These are phyloP conservation scores for Plasmodium cynomolgi DNA, from an alignment of 169 alveolate genomes.

Conservation along the genomic window DNA sequence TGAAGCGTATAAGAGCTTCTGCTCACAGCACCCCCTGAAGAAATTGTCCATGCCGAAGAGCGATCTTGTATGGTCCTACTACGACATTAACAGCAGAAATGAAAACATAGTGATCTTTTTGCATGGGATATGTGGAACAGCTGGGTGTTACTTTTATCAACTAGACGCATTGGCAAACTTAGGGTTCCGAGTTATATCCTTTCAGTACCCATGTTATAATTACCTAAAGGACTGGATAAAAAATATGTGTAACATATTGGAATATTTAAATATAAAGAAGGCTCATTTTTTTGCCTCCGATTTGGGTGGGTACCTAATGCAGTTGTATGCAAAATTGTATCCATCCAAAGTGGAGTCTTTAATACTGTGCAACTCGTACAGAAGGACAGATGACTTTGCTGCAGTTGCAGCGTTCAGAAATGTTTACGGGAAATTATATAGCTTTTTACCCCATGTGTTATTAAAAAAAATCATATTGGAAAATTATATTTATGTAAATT, in stretches of 20 bases:
- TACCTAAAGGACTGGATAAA: constrained; percentile 83
- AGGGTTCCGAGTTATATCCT: constrained; percentile 84
- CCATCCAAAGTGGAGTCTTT: constrained; percentile 78
- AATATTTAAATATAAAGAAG: constrained; percentile 79
- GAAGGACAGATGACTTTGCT: constrained; percentile 84
- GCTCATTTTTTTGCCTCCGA: constrained; percentile 85
- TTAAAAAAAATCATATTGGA: constrained; percentile 79
- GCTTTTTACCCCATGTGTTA: constrained; percentile 82
- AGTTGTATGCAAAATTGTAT: constrained; percentile 80
- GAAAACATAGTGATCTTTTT: constrained; percentile 76
- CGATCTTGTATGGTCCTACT: constrained; percentile 84
- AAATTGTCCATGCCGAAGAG: constrained; percentile 83
- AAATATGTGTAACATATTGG: constrained; percentile 82
- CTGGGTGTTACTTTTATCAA: constrained; percentile 84
- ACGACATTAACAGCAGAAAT: constrained; percentile 73
- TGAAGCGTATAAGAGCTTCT: constrained; percentile 79
- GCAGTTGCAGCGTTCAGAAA: constrained; percentile 79
- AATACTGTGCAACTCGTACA: constrained; percentile 81
- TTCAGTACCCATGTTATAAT: constrained; percentile 84
- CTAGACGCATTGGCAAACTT: constrained; percentile 75
- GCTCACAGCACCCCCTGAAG: constrained; percentile 78
- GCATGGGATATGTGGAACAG: constrained; percentile 88
- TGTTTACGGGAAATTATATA: constrained; percentile 78
- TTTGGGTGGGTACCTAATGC: constrained; percentile 84
- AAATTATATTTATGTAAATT: constrained; percentile 75